Percentiles rank a stretch among this genome's conserved stretches.
phyloP scores from a whole-genome alignment of 306 rosid genomes.

The Lathyrus tuberosus region DNA sequence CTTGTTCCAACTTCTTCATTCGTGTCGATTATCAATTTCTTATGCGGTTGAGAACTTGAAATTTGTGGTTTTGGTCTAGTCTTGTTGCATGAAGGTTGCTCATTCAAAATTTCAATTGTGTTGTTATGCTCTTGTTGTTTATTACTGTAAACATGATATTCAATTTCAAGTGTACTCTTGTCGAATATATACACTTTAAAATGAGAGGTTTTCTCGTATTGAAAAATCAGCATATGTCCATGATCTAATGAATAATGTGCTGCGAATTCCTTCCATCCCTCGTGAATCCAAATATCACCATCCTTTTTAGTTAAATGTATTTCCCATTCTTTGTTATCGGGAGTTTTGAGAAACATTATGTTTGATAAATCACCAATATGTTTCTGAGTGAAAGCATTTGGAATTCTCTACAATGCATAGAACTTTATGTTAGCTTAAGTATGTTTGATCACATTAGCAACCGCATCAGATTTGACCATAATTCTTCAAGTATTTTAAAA shows the following conservation, averaged over 20 bases:
- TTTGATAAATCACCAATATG: constrained; percentile 23
- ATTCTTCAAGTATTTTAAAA: too few species aligned
- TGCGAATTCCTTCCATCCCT: constrained; percentile 30
- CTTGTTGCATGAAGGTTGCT: background rate
- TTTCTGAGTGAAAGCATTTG: constrained; percentile 23
- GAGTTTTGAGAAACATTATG: constrained; percentile 38
- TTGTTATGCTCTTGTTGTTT: background rate
- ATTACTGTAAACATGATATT: background rate
- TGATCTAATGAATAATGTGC: constrained; percentile 3
- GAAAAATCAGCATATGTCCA: background rate
- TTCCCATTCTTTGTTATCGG: constrained; percentile 40
- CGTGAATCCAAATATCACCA: constrained; percentile 16
- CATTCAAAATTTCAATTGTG: constrained; percentile 1
- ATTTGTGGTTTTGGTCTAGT: background rate
- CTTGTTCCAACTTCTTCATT: constrained; percentile 6
- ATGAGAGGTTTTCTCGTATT: background rate
- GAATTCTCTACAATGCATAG: constrained; percentile 25
- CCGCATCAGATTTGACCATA: too few species aligned
- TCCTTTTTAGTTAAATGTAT: constrained; percentile 16
- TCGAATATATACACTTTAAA: background rate
- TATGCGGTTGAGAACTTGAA: background rate
- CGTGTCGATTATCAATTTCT: background rate
- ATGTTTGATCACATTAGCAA: too few species aligned
- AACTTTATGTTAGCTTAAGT: background rate
- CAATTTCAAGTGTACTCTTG: constrained; percentile 7